Percentiles rank a stretch among this genome's conserved stretches.
phyloP scores from a whole-genome alignment of 2,329 filamentous ascomycete genomes.

The Hysterium pulicare region DNA sequence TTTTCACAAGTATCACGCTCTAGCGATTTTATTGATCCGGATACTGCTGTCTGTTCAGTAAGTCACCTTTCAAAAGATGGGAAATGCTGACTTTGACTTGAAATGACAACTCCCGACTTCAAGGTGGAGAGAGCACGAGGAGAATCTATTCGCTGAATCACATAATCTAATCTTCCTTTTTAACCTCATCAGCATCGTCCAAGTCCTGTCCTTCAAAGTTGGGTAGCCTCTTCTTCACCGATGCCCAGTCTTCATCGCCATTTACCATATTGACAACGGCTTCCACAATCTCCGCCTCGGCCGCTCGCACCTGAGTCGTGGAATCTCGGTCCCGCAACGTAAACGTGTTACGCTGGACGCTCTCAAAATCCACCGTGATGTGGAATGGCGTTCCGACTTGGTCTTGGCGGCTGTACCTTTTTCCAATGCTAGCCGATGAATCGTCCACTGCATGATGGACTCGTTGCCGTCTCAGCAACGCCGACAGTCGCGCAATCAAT shows the following conservation, averaged over 20 bases:
- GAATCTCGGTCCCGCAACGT: slow-evolving; percentile 89
- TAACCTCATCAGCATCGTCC: no score
- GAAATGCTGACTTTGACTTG: no score
- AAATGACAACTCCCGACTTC: no score
- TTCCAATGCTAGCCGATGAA: slow-evolving; percentile 84
- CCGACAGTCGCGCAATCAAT: slow-evolving; percentile 68
- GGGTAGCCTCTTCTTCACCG: slow-evolving; percentile 74
- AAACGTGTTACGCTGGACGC: slow-evolving; percentile 78
- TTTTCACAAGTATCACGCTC: no score
- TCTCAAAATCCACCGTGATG: slow-evolving; percentile 95
- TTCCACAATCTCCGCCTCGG: slow-evolving; percentile 72
- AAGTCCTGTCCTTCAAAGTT: slow-evolving; percentile 61
- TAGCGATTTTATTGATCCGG: no score
- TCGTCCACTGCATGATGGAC: slow-evolving; percentile 85
- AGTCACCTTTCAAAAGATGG: no score
- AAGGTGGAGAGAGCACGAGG: no score
- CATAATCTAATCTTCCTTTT: no score
- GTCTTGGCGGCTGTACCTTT: slow-evolving; percentile 85
- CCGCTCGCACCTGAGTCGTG: slow-evolving; percentile 84
- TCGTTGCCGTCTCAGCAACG: slow-evolving; percentile 70
- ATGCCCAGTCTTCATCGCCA: slow-evolving; percentile 63
- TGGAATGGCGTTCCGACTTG: slow-evolving; percentile 92
- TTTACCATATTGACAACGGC: slow-evolving; percentile 65
- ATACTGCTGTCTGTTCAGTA: no score
- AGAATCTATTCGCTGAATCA: no score